Evolutionary conservation across 1,284 basidiomycete genomes (phyloP), one percentile per base, ranked within the genome.

Genomic region (Apiotrichum akiyoshidainum): DNA sequence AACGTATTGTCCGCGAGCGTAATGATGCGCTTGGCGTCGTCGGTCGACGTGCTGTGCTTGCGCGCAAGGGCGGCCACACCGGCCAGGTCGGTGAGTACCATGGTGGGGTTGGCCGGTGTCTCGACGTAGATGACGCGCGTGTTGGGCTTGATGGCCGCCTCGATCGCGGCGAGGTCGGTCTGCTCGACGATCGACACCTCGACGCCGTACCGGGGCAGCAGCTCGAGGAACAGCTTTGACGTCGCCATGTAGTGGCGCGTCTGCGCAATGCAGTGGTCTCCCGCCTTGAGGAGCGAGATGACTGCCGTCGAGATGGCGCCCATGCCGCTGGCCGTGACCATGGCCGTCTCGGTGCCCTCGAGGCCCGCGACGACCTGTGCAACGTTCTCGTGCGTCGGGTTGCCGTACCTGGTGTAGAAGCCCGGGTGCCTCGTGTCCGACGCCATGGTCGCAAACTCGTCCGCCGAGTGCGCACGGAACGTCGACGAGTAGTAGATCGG

Each of bases 401-500:
- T 59, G 39, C 58, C 58, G 50, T 59, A 59, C 7, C 58, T 54
- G 45, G 58, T 59, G 58, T 59, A 59, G 46, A 59, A 59, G 21
- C 45, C 40, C 4, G 54, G 39, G 26, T 59, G 58, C 16, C 58
- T 49, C 31, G 49, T 16, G 13, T 52, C 40, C 19, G 42, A 48
- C 14, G 58, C 58, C 58, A 59, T 59, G 14, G 21, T 19, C 14
- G 58, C 58, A 34, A 59, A 59, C 37, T 55, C 21, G 21, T 31
- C 49, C 1, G 58, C 58, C 17, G 46, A 46, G 45, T 17, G 33
- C 2, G 58, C 58, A 4, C 58, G 58, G 54, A 59, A 59, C 34
- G 58, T 59, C 45, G 58, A 59, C 44, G 48, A 52, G 58, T 59
- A 59, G 58, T 59, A 59, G 54, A 59, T 59, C 2, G 58, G 44